phyloP scores from a whole-genome alignment of 495 filamentous ascomycete species.

The Neurospora terricola region DNA sequence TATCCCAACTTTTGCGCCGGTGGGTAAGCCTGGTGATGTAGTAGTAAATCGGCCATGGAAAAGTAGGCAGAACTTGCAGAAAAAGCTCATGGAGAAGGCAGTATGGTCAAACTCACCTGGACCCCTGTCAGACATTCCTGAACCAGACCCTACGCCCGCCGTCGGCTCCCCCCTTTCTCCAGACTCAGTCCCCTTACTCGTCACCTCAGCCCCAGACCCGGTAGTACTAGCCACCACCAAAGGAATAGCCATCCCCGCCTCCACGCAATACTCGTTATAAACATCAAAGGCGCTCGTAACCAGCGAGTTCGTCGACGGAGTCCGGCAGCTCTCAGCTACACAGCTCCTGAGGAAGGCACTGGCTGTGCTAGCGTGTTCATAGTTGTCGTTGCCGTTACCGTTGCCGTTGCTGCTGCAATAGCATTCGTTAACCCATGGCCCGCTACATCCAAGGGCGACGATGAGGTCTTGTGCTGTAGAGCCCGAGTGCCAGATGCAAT shows the following conservation, averaged over 20 bases:
- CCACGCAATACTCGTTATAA: constrained; percentile 4
- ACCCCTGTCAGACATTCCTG: too few species aligned
- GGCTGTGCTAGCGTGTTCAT: neutral
- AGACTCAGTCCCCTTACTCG: neutral
- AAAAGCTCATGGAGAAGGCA: neutral
- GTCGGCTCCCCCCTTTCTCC: neutral
- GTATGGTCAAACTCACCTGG: neutral
- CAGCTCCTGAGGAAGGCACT: constrained; percentile 2
- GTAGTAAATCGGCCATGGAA: neutral
- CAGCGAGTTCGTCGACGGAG: neutral
- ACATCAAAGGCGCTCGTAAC: neutral
- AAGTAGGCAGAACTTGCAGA: neutral
- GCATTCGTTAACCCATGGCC: constrained; percentile 4
- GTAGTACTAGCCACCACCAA: neutral
- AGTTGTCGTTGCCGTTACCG: neutral
- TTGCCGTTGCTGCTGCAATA: neutral
- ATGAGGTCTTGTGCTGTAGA: neutral
- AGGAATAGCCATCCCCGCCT: neutral
- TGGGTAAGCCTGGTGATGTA: neutral
- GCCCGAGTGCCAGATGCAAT: constrained; percentile 4
- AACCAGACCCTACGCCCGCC: neutral
- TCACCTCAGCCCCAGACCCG: neutral
- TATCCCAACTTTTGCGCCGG: neutral
- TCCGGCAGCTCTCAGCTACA: neutral
- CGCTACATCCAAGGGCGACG: constrained; percentile 1